Percentiles rank a stretch among this genome's conserved stretches.
These are phyloP conservation scores for Candida smagusa DNA, from an alignment of 1,139 yeast genomes.

Conservation along the genomic window DNA sequence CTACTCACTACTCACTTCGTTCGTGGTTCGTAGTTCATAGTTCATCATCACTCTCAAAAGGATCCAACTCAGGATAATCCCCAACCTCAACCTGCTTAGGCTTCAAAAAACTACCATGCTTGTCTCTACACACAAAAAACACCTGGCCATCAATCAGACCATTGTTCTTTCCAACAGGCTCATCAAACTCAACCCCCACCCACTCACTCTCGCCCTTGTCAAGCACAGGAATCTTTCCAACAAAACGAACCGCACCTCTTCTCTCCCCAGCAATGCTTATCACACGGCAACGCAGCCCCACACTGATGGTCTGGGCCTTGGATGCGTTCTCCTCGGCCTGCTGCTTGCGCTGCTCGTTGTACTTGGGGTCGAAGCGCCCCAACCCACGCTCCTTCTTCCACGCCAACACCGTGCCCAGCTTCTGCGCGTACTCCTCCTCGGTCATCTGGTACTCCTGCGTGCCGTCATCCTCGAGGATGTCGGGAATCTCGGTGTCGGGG, in stretches of 20 bases:
- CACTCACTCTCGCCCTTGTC: conserved; percentile 42
- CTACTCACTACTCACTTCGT: no score
- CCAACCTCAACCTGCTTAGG: conserved; percentile 52
- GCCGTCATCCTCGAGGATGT: conserved; percentile 38
- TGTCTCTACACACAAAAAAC: conserved; percentile 33
- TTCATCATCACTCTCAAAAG: conserved; percentile 40
- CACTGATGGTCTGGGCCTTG: conserved; percentile 23
- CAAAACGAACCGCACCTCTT: conserved; percentile 62
- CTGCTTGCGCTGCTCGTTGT: conserved; percentile 24
- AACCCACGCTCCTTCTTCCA: conserved; percentile 71
- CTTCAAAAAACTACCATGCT: conserved; percentile 51
- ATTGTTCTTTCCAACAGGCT: conserved; percentile 46
- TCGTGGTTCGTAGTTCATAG: no score
- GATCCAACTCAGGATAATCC: conserved; percentile 46
- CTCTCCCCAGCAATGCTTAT: conserved; percentile 51
- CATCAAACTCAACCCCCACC: conserved; percentile 50
- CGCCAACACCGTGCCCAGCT: conserved; percentile 60
- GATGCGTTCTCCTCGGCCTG: conserved; percentile 20
- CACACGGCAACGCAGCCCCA: conserved; percentile 40
- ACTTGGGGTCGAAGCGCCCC: conserved; percentile 70
- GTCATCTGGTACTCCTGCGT: conserved; percentile 49
- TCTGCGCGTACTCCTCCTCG: conserved; percentile 63
- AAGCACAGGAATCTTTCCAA: conserved; percentile 65
- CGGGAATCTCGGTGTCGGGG: conserved; percentile 45
- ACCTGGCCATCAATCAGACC: conserved; percentile 34